Conservation (phyloP, 768 basidiomycete species). For the Rhodotorula kratochvilovae region DNA sequence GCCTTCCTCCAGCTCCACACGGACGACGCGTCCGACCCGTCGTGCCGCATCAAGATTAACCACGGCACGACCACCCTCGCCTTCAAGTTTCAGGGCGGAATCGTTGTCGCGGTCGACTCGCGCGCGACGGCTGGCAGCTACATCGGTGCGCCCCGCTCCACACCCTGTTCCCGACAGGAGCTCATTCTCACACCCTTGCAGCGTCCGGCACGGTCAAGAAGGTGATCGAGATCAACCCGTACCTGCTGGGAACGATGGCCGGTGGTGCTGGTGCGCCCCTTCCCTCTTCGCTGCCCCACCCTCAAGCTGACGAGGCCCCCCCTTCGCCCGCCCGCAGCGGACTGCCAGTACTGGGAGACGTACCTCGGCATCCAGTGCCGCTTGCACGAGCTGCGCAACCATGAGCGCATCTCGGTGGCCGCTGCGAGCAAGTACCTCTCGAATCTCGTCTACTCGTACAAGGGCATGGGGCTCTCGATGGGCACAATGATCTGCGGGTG, state of each 20-base stretch:
- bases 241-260: slow-evolving; percentile 98
- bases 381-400: slow-evolving; percentile 89
- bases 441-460: slow-evolving; percentile 96
- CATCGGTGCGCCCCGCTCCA: slow-evolving; percentile 58
- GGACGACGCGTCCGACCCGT: slow-evolving; percentile 90
- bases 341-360: slow-evolving; percentile 97
- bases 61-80: slow-evolving; percentile 98
- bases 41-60: slow-evolving; percentile 94
- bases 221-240: slow-evolving; percentile 98
- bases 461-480: slow-evolving; percentile 99
- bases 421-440: slow-evolving; percentile 96
- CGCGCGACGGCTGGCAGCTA: slow-evolving; percentile 96
- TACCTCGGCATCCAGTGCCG: slow-evolving; percentile 98
- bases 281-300: no score
- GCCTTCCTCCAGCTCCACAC: slow-evolving; percentile 89
- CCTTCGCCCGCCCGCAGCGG: slow-evolving; percentile 55
- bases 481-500: slow-evolving; percentile 99
- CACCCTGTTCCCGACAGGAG: background rate
- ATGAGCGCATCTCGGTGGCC: slow-evolving; percentile 96
- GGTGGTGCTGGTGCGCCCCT: slow-evolving; percentile 76
- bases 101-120: slow-evolving; percentile 99
- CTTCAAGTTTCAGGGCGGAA: slow-evolving; percentile 92
- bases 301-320: background rate
- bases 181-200: slow-evolving; percentile 45
- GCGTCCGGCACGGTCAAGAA: slow-evolving; percentile 95